Evolutionary conservation across 352 stramenopile genomes (phyloP), one percentile per base, ranked within the genome.

Genomic region (Phytophthora palmivora): DNA sequence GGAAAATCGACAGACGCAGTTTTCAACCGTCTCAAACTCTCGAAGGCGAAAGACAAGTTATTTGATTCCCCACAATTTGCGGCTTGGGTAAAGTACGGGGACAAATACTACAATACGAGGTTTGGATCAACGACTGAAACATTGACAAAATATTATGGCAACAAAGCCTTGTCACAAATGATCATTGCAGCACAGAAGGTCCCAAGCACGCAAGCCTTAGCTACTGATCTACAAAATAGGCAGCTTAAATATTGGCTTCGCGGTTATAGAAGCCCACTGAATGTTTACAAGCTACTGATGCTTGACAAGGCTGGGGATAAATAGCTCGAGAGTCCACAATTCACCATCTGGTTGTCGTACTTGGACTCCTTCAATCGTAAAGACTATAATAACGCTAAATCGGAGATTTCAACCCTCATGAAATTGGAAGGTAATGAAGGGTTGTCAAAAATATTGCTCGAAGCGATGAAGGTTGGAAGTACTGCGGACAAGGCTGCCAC

Each of bases 1-100:
- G 32, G 18, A 11, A 53, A 53, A 43, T 53, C 46, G 4, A 22
- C 34, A 5, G 46, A 53, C 18, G 30, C 41, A 10, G 46, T 53
- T 16, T 53, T 53, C 12, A 30, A 32, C 14, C 46, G 32, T 19
- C 7, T 53, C n/a, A 11, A 53, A n/a, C 32, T 42, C 8, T 28
- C 32, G 6, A 58, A 10, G 2, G 24, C 36, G 7, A 18, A 36
- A 4, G 36, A 57, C 19, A 57, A 47, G 22, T 18, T 43, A 16
- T 43, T 43, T 16, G 37, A 43, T 8, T 22, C 3, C 3, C 37
- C 37, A 11, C 37, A 43, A 18, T 43, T 43, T 14, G n/a, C n/a
- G n/a, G n/a, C n/a, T n/a, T n/a, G n/a, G n/a, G n/a, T n/a, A n/a
- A n/a, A n/a, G n/a, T n/a, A n/a, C n/a, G n/a, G n/a, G n/a, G n/a